Evolutionary conservation across 108 stramenopile genomes (phyloP), one percentile per base, ranked within the genome.

Genomic region (Nannochloropsis salina): DNA sequence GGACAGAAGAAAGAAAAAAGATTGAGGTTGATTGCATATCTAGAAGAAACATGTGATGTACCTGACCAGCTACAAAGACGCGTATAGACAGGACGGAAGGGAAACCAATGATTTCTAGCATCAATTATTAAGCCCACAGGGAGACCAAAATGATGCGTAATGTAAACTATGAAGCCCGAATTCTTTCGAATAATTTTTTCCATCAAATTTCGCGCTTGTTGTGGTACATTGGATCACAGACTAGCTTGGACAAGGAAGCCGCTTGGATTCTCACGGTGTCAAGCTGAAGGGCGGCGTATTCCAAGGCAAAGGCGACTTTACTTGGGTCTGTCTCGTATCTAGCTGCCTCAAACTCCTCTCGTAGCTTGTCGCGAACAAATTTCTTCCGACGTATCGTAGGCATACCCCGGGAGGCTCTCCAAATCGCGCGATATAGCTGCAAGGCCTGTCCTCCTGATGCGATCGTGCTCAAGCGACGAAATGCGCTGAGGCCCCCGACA

Each of bases 171-270:
- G 31, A 31, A 31, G 31, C 31, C 31, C 1, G 31, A 31, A 31
- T 31, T 31, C 31, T 31, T 31, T 31, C 31, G 0, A 31, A 31
- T 31, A 31, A 31, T 31, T 31, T 31, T 31, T 31, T 31, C 1
- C 1, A 31, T 31, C n/a, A 74, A 74, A 74, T 74, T 74, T 74
- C 61, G 61, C 61, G 61, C n/a, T 74, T 74, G 61, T 74, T 74
- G 61, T 74, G 61, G n/a, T 74, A 74, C 61, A 74, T n/a, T n/a
- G 61, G 61, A n/a, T 74, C 61, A 74, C 61, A 74, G 8, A n/a
- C n/a, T n/a, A 74, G 61, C n/a, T 74, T 74, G 61, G 61, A n/a
- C 61, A 74, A n/a, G 61, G 61, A 74, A 15, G 61, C 61, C n/a
- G 61, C 61, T n/a, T 74, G 61, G n/a, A 74, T 74, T 74, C n/a